phyloP scores from a whole-genome alignment of 2,329 filamentous ascomycete species.

The Elsinoe batatas region DNA sequence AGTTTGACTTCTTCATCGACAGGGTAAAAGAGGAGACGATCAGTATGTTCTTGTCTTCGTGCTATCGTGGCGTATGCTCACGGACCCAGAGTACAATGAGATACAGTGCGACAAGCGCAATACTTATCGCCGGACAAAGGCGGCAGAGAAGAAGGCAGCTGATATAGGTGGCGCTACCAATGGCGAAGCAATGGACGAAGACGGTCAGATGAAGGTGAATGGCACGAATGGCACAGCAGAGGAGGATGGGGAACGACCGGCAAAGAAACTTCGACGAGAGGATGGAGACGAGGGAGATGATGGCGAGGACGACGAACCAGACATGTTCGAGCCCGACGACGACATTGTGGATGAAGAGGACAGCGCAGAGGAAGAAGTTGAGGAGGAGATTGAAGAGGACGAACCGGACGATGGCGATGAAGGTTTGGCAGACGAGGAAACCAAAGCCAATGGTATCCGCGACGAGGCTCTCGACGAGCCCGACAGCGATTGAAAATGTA shows the following conservation, averaged over 20 bases:
- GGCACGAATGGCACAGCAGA: constrained; percentile 29
- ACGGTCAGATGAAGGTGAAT: constrained; percentile 19
- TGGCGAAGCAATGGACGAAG: constrained; percentile 17
- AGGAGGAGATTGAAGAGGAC: constrained; percentile 21
- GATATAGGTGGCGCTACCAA: constrained; percentile 14
- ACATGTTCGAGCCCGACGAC: constrained; percentile 34
- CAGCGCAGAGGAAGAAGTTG: constrained; percentile 20
- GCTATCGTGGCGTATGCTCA: not conserved
- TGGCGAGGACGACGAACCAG: constrained; percentile 34
- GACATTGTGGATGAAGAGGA: constrained; percentile 47
- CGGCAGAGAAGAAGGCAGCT: constrained; percentile 47
- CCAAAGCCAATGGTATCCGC: constrained; percentile 46
- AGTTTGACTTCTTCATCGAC: constrained; percentile 62
- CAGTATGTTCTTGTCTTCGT: constrained; percentile 43
- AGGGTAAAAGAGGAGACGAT: constrained; percentile 65
- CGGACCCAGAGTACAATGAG: constrained; percentile 54
- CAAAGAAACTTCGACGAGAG: constrained; percentile 42
- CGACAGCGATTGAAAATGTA: constrained; percentile 21
- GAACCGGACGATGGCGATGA: constrained; percentile 44
- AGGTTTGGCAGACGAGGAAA: constrained; percentile 57
- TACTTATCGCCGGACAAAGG: constrained; percentile 59
- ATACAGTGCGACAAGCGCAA: constrained; percentile 66
- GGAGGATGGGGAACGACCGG: constrained; percentile 38
- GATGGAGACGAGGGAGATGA: constrained; percentile 39
- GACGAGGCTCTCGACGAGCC: constrained; percentile 28